Base-by-base conservation (phyloP, 805 yeast genomes). In the Candida xiaguanensis region DNA sequence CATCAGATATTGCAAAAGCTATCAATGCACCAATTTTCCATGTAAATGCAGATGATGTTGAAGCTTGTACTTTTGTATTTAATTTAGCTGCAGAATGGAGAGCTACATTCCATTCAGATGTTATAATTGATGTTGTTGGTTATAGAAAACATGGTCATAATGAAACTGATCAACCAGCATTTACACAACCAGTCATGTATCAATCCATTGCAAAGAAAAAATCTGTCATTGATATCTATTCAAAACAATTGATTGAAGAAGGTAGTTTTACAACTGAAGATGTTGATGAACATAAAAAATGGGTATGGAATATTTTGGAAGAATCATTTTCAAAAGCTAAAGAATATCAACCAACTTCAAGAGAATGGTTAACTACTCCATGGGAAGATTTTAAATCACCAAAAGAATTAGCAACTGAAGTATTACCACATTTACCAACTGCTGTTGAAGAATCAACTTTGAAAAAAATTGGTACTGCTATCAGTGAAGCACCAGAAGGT, bases 361-460 rank as follows among this genome's bases (percentile, higher is more conserved):
- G 95, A 74, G 97, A 91, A 72, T 93, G 99, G 99, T 78, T 93
- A 56, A 86, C 99, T 40, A 86, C 96, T 32, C 93, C 97, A 51
- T 93, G 99, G 99, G 96, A 90, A 67, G 96, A 88, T 51, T 93
- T 93, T 77, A 95, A 95, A 76, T 86, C 96, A 40, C 96, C 97
- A 61, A 88, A 81, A 67, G 98, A 90, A 69, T 78, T 93, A 55
- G 96, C 97, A 30, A 86, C 93, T 42, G 98, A 93, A 71, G 75
- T 93, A 35, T 75, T 93, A 60, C 97, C 98, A 32, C 97, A 93
- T 63, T 80, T 87, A 60, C 97, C 98, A 64, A 93, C 99, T 38
- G 93, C 86, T 46, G 87, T 93, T 46, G 78, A 80, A 34, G 91
- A 76, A 55, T 71, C 65, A 19, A 72, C 70, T 49, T 75, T 90